These are phyloP conservation scores for Pterulicium gracile DNA, from an alignment of 1,284 basidiomycete species.

Conservation along the genomic window DNA sequence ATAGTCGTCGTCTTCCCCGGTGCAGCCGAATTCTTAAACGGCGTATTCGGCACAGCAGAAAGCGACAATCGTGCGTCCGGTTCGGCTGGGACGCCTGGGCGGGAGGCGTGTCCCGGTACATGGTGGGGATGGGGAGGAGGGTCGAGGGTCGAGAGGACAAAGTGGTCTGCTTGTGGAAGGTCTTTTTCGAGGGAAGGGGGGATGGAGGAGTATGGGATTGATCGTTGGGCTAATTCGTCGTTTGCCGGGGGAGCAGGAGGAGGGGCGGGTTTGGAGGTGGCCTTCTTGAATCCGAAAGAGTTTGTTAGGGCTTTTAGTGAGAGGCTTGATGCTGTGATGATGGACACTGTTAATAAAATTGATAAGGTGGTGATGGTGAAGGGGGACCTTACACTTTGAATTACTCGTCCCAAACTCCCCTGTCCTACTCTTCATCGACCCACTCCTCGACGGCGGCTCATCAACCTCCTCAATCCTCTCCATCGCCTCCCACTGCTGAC, in stretches of 20 bases:
- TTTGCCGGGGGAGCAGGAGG: conserved; percentile 13
- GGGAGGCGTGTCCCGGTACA: conserved; percentile 43
- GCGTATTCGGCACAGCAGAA: conserved; percentile 26
- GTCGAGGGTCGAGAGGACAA: conserved; percentile 31
- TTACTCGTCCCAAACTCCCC: conserved; percentile 57
- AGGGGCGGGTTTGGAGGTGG: conserved; percentile 22
- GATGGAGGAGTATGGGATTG: conserved; percentile 42
- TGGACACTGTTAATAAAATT: too few relatives aligned
- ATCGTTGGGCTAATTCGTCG: conserved; percentile 34
- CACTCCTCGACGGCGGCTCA: conserved; percentile 32
- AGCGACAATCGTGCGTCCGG: conserved; percentile 43
- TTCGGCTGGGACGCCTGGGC: conserved; percentile 47
- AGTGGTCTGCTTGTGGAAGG: conserved; percentile 33
- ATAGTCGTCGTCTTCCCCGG: conserved; percentile 45
- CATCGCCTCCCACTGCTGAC: conserved; percentile 26
- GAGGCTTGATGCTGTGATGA: conserved; percentile 41
- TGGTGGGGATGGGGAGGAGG: conserved; percentile 30
- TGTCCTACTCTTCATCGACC: conserved; percentile 35
- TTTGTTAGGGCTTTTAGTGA: conserved; percentile 61
- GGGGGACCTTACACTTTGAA: conserved; percentile 45
- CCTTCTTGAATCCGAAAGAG: conserved; percentile 55
- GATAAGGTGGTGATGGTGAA: too few relatives aligned
- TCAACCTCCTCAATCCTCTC: conserved; percentile 58
- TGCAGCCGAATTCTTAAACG: conserved; percentile 22
- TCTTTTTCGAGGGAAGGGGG: conserved; percentile 27